Conservation (phyloP, 768 basidiomycete species). For the Pisolithus albus region DNA sequence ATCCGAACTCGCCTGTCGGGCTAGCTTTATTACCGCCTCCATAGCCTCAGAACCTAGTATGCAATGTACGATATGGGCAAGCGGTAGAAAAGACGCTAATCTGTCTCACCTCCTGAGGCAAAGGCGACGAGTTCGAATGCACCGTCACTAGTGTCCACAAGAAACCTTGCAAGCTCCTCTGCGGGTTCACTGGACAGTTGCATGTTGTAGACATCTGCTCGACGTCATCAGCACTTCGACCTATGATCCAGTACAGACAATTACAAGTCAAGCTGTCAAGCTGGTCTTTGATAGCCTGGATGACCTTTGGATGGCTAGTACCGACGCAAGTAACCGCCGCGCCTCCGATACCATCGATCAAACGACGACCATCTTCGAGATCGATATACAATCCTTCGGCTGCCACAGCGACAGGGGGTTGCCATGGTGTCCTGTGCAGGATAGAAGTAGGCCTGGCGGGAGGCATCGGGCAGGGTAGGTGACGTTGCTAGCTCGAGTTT, state of each 20-base stretch:
- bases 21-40: constrained; percentile 80
- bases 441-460: constrained; percentile 32
- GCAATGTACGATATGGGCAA: not conserved
- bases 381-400: constrained; percentile 67
- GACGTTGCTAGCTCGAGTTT: not conserved
- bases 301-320: constrained; percentile 62
- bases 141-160: constrained; percentile 62
- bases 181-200: constrained; percentile 77
- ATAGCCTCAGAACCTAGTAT: constrained; percentile 77
- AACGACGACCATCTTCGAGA: constrained; percentile 58
- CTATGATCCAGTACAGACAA: not conserved
- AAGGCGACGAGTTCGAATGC: constrained; percentile 70
- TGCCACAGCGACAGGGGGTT: constrained; percentile 58
- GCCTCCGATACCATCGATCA: constrained; percentile 80
- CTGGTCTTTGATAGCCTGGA: constrained; percentile 72
- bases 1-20: constrained; percentile 52
- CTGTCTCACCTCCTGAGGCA: constrained; percentile 59
- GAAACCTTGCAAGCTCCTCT: constrained; percentile 63
- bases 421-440: constrained; percentile 68
- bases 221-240: not conserved
- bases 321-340: constrained; percentile 81
- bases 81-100: not conserved
- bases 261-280: constrained; percentile 70
- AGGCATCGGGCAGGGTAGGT: not conserved
- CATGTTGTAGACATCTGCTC: constrained; percentile 78